These are phyloP conservation scores for Aspergillus unguis DNA, from an alignment of 2,329 filamentous ascomycete genomes.

Conservation along the genomic window DNA sequence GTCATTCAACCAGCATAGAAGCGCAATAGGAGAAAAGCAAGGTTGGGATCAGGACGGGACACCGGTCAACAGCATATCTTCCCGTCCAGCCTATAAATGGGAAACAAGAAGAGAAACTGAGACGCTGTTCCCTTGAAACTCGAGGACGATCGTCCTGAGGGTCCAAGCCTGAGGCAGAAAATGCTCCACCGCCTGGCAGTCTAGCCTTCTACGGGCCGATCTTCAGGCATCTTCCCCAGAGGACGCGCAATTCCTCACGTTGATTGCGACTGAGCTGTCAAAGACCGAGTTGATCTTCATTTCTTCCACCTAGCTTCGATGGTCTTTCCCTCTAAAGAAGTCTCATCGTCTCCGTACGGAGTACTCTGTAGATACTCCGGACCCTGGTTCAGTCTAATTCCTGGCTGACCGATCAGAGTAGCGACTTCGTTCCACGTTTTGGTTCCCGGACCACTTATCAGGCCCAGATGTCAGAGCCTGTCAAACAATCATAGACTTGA, in stretches of 20 bases:
- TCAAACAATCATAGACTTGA: no score
- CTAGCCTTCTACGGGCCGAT: neutral
- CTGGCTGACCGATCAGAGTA: no score
- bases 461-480: no score
- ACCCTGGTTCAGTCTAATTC: no score
- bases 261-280: neutral
- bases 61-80: constrained; percentile 6
- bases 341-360: neutral
- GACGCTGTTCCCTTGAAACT: no score
- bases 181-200: neutral
- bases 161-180: neutral
- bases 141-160: no score
- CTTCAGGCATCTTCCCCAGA: neutral
- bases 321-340: neutral
- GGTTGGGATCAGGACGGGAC: neutral
- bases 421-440: no score
- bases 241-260: constrained; percentile 1
- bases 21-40: neutral
- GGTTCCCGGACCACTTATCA: no score
- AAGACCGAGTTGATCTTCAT: neutral
- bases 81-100: neutral
- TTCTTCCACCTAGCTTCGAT: neutral
- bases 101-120: neutral
- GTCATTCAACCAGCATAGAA: neutral
- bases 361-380: no score